Evolutionary conservation across 495 filamentous ascomycete genomes (phyloP).

Genomic region (Neurospora intermedia): DNA sequence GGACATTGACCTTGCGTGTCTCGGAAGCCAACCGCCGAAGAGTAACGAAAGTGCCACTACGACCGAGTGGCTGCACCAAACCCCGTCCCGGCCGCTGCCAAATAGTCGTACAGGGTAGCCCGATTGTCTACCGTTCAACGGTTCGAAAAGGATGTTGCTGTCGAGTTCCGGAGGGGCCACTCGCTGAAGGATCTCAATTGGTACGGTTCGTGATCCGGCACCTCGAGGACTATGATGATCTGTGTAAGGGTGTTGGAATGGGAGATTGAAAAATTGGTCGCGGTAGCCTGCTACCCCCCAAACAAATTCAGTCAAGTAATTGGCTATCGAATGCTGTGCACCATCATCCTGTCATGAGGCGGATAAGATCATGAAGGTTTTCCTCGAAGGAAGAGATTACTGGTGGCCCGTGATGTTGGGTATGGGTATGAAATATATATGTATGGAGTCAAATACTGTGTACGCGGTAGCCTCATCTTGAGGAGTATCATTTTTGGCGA

Average conservation of each 20-base stretch:
- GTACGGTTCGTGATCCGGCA: background rate
- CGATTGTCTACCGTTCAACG: background rate
- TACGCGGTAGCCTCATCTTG: background rate
- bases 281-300: background rate
- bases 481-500: background rate
- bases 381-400: background rate
- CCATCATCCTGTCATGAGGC: too few species aligned
- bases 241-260: background rate
- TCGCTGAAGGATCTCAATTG: background rate
- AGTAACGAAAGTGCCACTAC: slow-evolving; percentile 2
- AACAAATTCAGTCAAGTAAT: background rate
- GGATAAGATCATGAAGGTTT: background rate
- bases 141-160: background rate
- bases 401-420: background rate
- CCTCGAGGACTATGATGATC: background rate
- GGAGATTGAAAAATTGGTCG: background rate
- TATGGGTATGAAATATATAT: background rate
- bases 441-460: background rate
- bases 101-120: background rate
- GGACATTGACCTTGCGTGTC: background rate
- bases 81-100: slow-evolving; percentile 14
- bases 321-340: too few species aligned
- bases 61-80: slow-evolving; percentile 17
- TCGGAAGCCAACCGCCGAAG: background rate
- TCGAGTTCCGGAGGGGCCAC: background rate